phyloP scores from a whole-genome alignment of 2,329 filamentous ascomycete species.

The Aspergillus sp. region DNA sequence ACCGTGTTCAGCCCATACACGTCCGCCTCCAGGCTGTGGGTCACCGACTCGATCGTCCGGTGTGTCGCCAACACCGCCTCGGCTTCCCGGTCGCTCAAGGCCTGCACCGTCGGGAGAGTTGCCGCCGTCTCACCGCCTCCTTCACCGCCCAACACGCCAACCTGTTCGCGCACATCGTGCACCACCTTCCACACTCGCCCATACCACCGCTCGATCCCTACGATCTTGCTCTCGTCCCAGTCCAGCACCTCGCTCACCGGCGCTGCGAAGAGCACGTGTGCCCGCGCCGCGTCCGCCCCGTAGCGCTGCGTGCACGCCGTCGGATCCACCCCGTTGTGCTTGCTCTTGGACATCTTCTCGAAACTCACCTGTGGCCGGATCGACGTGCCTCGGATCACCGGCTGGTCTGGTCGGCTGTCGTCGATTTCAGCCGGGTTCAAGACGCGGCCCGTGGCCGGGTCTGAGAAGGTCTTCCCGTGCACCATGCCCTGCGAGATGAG shows the following conservation, averaged over 20 bases:
- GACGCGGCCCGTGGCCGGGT: conserved; percentile 67
- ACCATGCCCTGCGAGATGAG: conserved; percentile 90
- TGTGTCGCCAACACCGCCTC: conserved; percentile 60
- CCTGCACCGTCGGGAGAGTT: conserved; percentile 20
- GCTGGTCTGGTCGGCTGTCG: conserved; percentile 43
- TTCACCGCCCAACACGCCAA: conserved; percentile 13
- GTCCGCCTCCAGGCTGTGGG: conserved; percentile 57
- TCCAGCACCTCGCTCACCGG: conserved; percentile 75
- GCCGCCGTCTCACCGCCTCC: conserved; percentile 5
- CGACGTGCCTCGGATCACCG: conserved; percentile 56
- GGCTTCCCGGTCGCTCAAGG: conserved; percentile 29
- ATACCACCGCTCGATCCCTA: conserved; percentile 75
- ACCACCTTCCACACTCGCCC: conserved; percentile 57
- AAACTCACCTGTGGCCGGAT: conserved; percentile 55
- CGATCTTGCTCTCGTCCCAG: conserved; percentile 78
- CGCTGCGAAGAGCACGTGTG: conserved; percentile 83
- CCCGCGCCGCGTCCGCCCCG: conserved; percentile 74
- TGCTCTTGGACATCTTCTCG: conserved; percentile 95
- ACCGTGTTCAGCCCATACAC: conserved; percentile 75
- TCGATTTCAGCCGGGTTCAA: conserved; percentile 69
- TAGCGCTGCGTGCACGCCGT: conserved; percentile 62
- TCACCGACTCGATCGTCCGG: conserved; percentile 58
- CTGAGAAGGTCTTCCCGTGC: conserved; percentile 72
- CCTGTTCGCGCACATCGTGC: conserved; percentile 21
- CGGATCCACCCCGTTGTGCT: conserved; percentile 84